Percentiles rank a stretch among this genome's conserved stretches.
These are phyloP conservation scores for Paracoccidioides lutzii DNA, from an alignment of 2,329 filamentous ascomycete genomes.

Conservation along the genomic window DNA sequence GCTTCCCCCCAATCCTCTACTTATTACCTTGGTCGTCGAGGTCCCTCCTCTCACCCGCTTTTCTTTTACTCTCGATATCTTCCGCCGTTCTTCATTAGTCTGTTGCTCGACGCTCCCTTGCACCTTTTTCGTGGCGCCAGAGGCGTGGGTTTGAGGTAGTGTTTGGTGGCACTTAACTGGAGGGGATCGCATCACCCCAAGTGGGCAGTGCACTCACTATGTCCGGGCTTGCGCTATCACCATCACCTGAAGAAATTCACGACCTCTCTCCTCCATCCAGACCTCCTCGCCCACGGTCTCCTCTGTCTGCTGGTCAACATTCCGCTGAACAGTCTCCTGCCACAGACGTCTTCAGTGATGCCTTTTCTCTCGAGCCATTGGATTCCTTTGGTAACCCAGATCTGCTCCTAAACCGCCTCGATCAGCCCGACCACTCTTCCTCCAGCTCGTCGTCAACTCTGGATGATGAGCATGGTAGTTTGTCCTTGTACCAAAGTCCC, in stretches of 20 bases:
- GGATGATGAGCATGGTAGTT: constrained; percentile 1
- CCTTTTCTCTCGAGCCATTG: constrained; percentile 34
- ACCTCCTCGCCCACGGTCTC: constrained; percentile 13
- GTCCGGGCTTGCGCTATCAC: constrained; percentile 26
- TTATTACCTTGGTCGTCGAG: not conserved
- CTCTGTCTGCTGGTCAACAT: not conserved
- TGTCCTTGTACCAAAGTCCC: constrained; percentile 1
- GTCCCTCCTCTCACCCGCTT: constrained; percentile 6
- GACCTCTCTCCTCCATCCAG: constrained; percentile 1
- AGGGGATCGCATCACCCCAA: constrained; percentile 7
- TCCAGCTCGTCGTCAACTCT: not conserved
- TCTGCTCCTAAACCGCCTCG: constrained; percentile 14
- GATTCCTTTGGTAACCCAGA: constrained; percentile 11
- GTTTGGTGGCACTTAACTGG: constrained; percentile 1
- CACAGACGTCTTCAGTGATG: constrained; percentile 37
- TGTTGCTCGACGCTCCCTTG: not conserved
- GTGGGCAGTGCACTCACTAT: constrained; percentile 20
- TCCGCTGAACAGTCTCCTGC: constrained; percentile 18
- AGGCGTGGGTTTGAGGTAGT: not conserved
- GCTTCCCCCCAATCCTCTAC: constrained; percentile 9
- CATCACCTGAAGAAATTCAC: constrained; percentile 10
- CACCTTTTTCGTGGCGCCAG: not conserved
- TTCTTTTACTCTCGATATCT: not conserved
- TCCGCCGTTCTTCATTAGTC: not conserved
- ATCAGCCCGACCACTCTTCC: constrained; percentile 23